These are phyloP conservation scores for Talaromyces ruber DNA, from an alignment of 495 filamentous ascomycete species.

Conservation along the genomic window DNA sequence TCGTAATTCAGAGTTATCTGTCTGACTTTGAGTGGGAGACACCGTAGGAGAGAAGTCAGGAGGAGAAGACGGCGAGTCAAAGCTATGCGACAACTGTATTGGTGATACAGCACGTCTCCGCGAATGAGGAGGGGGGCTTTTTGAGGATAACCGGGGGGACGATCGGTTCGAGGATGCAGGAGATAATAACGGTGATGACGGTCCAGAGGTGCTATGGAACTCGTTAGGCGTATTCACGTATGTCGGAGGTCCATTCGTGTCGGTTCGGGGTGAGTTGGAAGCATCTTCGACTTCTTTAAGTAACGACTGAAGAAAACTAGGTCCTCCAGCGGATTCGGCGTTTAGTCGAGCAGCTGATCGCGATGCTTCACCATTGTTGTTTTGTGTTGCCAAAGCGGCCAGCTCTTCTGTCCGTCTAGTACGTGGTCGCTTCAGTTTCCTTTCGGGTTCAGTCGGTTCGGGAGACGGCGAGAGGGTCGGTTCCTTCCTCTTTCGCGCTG, in stretches of 20 bases:
- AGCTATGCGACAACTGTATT: slow-evolving; percentile 54
- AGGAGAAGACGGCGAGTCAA: slow-evolving; percentile 52
- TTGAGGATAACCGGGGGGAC: slow-evolving; percentile 60
- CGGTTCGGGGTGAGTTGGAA: slow-evolving; percentile 42
- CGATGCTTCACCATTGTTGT: slow-evolving; percentile 33
- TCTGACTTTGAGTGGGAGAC: slow-evolving; percentile 13
- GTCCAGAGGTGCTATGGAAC: slow-evolving; percentile 38
- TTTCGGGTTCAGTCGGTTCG: slow-evolving; percentile 55
- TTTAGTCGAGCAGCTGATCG: slow-evolving; percentile 27
- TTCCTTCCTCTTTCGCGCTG: slow-evolving; percentile 69
- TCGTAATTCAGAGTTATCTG: slow-evolving; percentile 6
- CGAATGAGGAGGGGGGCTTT: slow-evolving; percentile 63
- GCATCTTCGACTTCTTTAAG: slow-evolving; percentile 80
- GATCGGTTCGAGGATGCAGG: slow-evolving; percentile 58
- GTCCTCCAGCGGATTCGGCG: slow-evolving; percentile 30
- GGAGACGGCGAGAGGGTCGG: slow-evolving; percentile 60
- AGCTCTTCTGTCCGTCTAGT: slow-evolving; percentile 49
- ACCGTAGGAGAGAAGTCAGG: slow-evolving; percentile 32
- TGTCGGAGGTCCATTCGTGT: slow-evolving; percentile 37
- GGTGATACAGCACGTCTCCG: slow-evolving; percentile 58
- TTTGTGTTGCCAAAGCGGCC: slow-evolving; percentile 29
- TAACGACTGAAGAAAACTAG: slow-evolving; percentile 71
- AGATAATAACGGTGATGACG: slow-evolving; percentile 67
- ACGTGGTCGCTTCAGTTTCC: slow-evolving; percentile 78
- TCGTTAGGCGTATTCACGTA: slow-evolving; percentile 35